A percentile compares a stretch with the other conserved stretches of the same genome.
Evolutionary conservation across 2,329 filamentous ascomycete species (phyloP).

Genomic region (Coniochaeta ligniaria): DNA sequence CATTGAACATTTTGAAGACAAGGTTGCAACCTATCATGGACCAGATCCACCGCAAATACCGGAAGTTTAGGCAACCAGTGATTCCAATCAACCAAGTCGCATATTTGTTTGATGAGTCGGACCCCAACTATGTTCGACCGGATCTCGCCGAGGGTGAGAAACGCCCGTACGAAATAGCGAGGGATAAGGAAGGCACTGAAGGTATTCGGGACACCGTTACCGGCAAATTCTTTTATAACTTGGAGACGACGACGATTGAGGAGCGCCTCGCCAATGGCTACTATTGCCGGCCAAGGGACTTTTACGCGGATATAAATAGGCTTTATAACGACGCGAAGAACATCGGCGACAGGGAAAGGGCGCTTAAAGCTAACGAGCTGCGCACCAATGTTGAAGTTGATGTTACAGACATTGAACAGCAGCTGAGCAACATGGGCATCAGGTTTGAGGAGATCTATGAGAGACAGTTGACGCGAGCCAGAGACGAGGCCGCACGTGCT

Average conservation of each 20-base stretch:
- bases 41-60: conserved; percentile 84
- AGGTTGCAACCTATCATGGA: conserved; percentile 94
- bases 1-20: conserved; percentile 82
- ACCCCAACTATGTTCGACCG: conserved; percentile 61
- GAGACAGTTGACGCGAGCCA: conserved; percentile 60
- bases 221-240: conserved; percentile 88
- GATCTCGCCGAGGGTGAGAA: conserved; percentile 47
- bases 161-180: conserved; percentile 71
- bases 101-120: conserved; percentile 78
- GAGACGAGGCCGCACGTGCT: conserved; percentile 51
- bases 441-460: conserved; percentile 80
- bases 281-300: conserved; percentile 86
- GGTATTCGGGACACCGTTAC: conserved; percentile 70
- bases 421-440: conserved; percentile 49
- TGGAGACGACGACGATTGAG: conserved; percentile 89
- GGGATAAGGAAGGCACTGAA: conserved; percentile 70
- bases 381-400: conserved; percentile 92
- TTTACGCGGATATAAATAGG: conserved; percentile 77
- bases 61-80: conserved; percentile 75
- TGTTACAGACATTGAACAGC: conserved; percentile 62
- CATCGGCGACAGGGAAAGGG: conserved; percentile 74
- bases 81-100: conserved; percentile 67
- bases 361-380: conserved; percentile 85
- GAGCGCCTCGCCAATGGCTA: conserved; percentile 95
- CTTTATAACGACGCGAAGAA: conserved; percentile 79